Percentiles rank a stretch among this genome's conserved stretches.
Evolutionary conservation across 2,329 filamentous ascomycete genomes (phyloP).

Genomic region (Sporothrix brasiliensis): DNA sequence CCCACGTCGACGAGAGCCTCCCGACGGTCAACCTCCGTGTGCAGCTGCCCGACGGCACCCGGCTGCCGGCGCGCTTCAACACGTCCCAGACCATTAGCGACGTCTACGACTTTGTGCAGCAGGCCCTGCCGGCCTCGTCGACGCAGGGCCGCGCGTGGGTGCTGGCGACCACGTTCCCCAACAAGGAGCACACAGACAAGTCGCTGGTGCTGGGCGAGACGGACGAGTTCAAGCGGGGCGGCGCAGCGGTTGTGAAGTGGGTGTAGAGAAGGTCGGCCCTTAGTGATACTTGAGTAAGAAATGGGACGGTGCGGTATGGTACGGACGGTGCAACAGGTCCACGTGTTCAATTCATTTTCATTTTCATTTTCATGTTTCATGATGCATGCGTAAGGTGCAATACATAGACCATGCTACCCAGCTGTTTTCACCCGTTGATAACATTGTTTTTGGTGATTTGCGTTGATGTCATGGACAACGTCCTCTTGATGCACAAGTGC

Average conservation of each 20-base stretch:
- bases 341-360: too few relatives aligned
- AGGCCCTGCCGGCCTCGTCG: slow-evolving; percentile 60
- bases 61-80: slow-evolving; percentile 80
- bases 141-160: slow-evolving; percentile 65
- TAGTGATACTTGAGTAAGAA: neutral
- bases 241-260: slow-evolving; percentile 67
- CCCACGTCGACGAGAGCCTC: slow-evolving; percentile 62
- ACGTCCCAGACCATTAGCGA: slow-evolving; percentile 75
- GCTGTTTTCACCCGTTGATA: neutral
- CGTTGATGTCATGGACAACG: neutral
- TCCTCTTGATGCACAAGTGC: neutral
- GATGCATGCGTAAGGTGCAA: neutral
- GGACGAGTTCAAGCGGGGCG: slow-evolving; percentile 67
- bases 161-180: slow-evolving; percentile 80
- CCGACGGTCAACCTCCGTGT: slow-evolving; percentile 74
- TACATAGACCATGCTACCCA: neutral
- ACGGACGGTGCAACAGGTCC: neutral
- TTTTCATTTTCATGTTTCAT: neutral
- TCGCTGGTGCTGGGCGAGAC: slow-evolving; percentile 60
- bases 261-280: slow-evolving; percentile 36
- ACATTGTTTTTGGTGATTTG: neutral
- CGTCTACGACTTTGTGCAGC: slow-evolving; percentile 72
- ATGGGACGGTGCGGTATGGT: too few relatives aligned
- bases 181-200: slow-evolving; percentile 76
- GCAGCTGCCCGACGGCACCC: slow-evolving; percentile 75